These are phyloP conservation scores for Phylloporus sp. DNA, from an alignment of 768 basidiomycete species.

Conservation along the genomic window DNA sequence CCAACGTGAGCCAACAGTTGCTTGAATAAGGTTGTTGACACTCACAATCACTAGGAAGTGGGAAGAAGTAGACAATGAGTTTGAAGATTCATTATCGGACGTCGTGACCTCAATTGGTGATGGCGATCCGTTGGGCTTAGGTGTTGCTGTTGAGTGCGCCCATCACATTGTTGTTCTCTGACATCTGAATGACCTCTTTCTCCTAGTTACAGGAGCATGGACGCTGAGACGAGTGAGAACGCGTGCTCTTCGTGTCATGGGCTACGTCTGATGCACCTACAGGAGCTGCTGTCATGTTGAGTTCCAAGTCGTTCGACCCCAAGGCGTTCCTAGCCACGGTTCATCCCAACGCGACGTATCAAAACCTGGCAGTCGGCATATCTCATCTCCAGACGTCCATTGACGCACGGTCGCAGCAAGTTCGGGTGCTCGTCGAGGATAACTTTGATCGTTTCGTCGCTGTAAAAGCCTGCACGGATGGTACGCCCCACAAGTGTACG, in stretches of 20 bases:
- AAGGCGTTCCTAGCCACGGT: constrained; percentile 88
- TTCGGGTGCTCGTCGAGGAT: constrained; percentile 91
- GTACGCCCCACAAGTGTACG: constrained; percentile 40
- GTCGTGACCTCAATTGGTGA: constrained; percentile 60
- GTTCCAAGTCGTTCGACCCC: constrained; percentile 94
- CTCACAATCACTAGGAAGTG: constrained; percentile 53
- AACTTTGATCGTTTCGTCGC: constrained; percentile 98
- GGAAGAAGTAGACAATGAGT: constrained; percentile 87
- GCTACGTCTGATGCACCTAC: constrained; percentile 7
- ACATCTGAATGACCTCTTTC: not conserved
- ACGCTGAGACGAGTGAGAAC: constrained; percentile 67
- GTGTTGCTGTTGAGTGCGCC: constrained; percentile 55
- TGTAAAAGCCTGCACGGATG: constrained; percentile 95
- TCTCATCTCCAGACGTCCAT: constrained; percentile 71
- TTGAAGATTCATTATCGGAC: constrained; percentile 71
- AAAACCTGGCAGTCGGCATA: constrained; percentile 82
- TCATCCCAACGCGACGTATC: constrained; percentile 93
- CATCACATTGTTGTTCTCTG: not conserved
- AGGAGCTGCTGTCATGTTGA: constrained; percentile 82
- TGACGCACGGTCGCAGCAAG: constrained; percentile 90
- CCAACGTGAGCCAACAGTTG: constrained; percentile 76
- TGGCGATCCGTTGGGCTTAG: constrained; percentile 78
- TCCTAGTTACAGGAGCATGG: constrained; percentile 59
- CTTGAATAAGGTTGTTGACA: constrained; percentile 7
- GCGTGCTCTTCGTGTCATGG: constrained; percentile 5